A percentile compares a stretch with the other conserved stretches of the same genome.
These are phyloP conservation scores for Alternaria tenuissima DNA, from an alignment of 2,329 filamentous ascomycete genomes.

Conservation along the genomic window DNA sequence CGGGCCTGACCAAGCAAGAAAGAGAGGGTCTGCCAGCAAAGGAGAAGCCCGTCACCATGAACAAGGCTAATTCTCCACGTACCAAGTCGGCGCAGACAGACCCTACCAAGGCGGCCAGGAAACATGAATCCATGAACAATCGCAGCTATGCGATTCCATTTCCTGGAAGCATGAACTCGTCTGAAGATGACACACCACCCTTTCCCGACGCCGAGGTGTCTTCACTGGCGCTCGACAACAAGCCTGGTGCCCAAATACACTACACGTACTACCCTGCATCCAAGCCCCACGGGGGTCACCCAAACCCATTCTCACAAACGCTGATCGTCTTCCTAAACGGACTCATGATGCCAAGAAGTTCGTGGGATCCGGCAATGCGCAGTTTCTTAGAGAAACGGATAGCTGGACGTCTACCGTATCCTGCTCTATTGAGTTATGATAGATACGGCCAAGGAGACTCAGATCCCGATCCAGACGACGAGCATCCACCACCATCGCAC, in stretches of 20 bases:
- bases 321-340: slow-evolving; percentile 58
- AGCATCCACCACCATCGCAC: slow-evolving; percentile 47
- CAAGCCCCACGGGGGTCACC: slow-evolving; percentile 27
- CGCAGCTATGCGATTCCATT: slow-evolving; percentile 23
- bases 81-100: slow-evolving; percentile 21
- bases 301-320: slow-evolving; percentile 46
- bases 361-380: slow-evolving; percentile 49
- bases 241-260: slow-evolving; percentile 40
- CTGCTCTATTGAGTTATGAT: slow-evolving; percentile 63
- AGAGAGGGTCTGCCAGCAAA: slow-evolving; percentile 15
- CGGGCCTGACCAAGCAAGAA: slow-evolving; percentile 14
- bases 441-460: slow-evolving; percentile 65
- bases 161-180: slow-evolving; percentile 27
- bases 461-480: slow-evolving; percentile 56
- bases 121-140: slow-evolving; percentile 9
- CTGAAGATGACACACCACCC: slow-evolving; percentile 40
- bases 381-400: slow-evolving; percentile 41
- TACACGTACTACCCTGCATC: slow-evolving; percentile 49
- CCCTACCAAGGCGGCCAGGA: slow-evolving; percentile 11
- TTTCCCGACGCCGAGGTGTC: slow-evolving; percentile 44
- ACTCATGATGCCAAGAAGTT: slow-evolving; percentile 51
- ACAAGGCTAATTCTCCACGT: slow-evolving; percentile 22
- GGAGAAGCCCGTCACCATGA: slow-evolving; percentile 14
- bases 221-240: slow-evolving; percentile 37
- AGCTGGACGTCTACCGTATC: slow-evolving; percentile 39